Percentiles rank a stretch among this genome's conserved stretches.
Evolutionary conservation across 495 filamentous ascomycete species (phyloP).

Genomic region (Penicillium manginii): DNA sequence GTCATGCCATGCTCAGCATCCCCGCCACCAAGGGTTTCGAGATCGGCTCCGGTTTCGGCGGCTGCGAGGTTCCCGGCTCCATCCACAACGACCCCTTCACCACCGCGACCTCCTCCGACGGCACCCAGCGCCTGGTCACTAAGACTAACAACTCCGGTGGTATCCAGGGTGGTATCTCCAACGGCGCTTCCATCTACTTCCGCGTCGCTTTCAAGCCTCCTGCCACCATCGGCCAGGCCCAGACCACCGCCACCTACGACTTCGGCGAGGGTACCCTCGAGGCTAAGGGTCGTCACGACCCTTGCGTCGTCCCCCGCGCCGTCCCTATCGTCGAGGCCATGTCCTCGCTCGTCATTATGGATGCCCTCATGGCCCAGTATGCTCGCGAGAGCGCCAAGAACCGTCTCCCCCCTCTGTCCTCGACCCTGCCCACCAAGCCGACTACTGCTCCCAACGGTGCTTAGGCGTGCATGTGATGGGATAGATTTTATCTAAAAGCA

Average conservation of each 20-base stretch:
- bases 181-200: constrained; percentile 95
- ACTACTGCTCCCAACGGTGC: constrained; percentile 30
- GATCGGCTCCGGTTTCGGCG: constrained; percentile 91
- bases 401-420: constrained; percentile 43
- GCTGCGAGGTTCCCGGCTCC: constrained; percentile 85
- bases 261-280: constrained; percentile 76
- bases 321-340: constrained; percentile 97
- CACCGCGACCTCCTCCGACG: constrained; percentile 43
- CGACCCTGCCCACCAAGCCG: constrained; percentile 42
- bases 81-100: constrained; percentile 94
- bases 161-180: constrained; percentile 95
- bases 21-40: constrained; percentile 98
- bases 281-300: constrained; percentile 95
- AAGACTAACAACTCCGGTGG: constrained; percentile 97
- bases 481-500: not conserved
- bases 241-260: constrained; percentile 81
- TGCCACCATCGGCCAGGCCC: constrained; percentile 92
- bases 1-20: constrained; percentile 95
- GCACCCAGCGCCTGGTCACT: constrained; percentile 67
- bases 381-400: constrained; percentile 58
- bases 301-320: constrained; percentile 91
- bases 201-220: constrained; percentile 93
- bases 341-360: constrained; percentile 89
- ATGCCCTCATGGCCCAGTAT: constrained; percentile 87
- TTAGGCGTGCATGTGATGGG: no score